Conservation (phyloP, 805 yeast species). For the Myxozyma geophila region DNA sequence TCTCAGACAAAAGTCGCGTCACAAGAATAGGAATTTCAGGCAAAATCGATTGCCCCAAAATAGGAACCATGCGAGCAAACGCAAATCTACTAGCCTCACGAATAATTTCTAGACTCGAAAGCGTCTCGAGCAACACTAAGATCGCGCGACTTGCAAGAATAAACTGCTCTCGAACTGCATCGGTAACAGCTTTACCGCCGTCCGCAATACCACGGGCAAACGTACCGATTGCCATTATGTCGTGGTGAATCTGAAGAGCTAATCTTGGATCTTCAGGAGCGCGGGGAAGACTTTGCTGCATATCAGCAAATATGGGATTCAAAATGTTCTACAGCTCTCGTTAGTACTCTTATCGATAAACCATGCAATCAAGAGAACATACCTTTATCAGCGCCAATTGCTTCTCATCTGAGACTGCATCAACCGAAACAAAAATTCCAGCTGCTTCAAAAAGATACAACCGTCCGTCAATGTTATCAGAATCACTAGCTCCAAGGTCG, state of each 20-base stretch:
- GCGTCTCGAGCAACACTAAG: slow-evolving; percentile 77
- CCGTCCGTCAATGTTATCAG: slow-evolving; percentile 74
- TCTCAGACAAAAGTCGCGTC: slow-evolving; percentile 63
- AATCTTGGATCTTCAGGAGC: slow-evolving; percentile 50
- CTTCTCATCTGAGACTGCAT: slow-evolving; percentile 51
- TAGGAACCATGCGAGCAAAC: slow-evolving; percentile 81
- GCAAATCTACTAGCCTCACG: slow-evolving; percentile 83
- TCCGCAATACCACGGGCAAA: slow-evolving; percentile 83
- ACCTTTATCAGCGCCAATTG: slow-evolving; percentile 45
- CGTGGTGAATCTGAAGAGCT: slow-evolving; percentile 80
- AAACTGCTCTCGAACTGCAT: slow-evolving; percentile 55
- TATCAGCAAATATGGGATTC: slow-evolving; percentile 71
- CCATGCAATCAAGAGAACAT: slow-evolving; percentile 24
- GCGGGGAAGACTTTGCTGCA: slow-evolving; percentile 64
- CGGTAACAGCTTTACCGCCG: slow-evolving; percentile 34
- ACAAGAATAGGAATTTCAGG: slow-evolving; percentile 70
- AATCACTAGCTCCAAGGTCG: slow-evolving; percentile 54
- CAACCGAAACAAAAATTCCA: slow-evolving; percentile 68
- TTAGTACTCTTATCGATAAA: slow-evolving; percentile 17
- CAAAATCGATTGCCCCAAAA: slow-evolving; percentile 59
- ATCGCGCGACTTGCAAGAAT: slow-evolving; percentile 79
- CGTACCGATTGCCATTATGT: slow-evolving; percentile 86
- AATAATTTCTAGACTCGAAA: slow-evolving; percentile 66
- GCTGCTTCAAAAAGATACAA: slow-evolving; percentile 82
- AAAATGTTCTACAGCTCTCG: slow-evolving; percentile 62